phyloP scores from a whole-genome alignment of 805 yeast genomes.

The Cyberlindnera maclurae region DNA sequence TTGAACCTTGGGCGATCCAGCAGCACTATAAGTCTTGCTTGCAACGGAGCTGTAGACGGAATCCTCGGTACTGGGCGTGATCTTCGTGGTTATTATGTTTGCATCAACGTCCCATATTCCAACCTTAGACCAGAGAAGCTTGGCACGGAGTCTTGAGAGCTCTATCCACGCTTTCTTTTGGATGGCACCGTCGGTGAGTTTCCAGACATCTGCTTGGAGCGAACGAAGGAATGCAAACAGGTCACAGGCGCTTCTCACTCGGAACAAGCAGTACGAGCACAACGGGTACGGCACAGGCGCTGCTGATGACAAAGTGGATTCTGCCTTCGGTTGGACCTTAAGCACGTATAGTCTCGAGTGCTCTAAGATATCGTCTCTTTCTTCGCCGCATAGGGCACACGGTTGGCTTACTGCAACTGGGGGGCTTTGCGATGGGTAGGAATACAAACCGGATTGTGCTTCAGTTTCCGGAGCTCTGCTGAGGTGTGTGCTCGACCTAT shows the following conservation, averaged over 20 bases:
- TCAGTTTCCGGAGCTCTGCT: slow-evolving; percentile 14
- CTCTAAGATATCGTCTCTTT: slow-evolving; percentile 58
- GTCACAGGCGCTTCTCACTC: slow-evolving; percentile 78
- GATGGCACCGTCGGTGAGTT: slow-evolving; percentile 38
- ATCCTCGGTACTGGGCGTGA: slow-evolving; percentile 20
- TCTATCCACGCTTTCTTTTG: slow-evolving; percentile 57
- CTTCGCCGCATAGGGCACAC: slow-evolving; percentile 83
- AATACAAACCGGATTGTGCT: slow-evolving; percentile 31
- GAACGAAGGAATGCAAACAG: slow-evolving; percentile 70
- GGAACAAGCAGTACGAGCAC: slow-evolving; percentile 74
- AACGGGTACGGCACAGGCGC: slow-evolving; percentile 47
- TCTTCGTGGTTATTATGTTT: slow-evolving; percentile 28
- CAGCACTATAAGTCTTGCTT: not conserved
- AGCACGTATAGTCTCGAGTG: slow-evolving; percentile 74
- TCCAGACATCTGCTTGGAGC: slow-evolving; percentile 51
- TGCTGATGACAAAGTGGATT: slow-evolving; percentile 6
- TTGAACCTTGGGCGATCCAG: too few relatives aligned
- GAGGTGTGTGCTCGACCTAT: slow-evolving; percentile 33
- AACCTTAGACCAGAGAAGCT: slow-evolving; percentile 75
- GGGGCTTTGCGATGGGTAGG: slow-evolving; percentile 40
- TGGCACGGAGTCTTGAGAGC: slow-evolving; percentile 54
- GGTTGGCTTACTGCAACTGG: slow-evolving; percentile 72
- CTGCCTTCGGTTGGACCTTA: slow-evolving; percentile 34
- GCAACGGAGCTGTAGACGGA: slow-evolving; percentile 8
- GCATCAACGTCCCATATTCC: slow-evolving; percentile 65